These are phyloP conservation scores for Monilinia fructigena DNA, from an alignment of 2,329 filamentous ascomycete genomes.

Conservation along the genomic window DNA sequence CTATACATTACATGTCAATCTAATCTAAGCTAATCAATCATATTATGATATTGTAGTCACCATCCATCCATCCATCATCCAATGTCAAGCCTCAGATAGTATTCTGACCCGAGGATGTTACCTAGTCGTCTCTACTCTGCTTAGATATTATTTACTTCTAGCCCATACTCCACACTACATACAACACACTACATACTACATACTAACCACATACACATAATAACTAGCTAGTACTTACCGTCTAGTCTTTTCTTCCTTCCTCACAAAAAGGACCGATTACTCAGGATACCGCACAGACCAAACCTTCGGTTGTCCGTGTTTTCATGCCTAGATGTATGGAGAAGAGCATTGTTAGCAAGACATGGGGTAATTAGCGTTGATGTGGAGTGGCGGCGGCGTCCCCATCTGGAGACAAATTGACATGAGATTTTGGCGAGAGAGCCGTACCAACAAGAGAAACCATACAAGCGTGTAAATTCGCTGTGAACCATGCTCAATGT, in stretches of 20 bases:
- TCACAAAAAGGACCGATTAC: constrained; percentile 22
- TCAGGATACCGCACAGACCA: constrained; percentile 13
- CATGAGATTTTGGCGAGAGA: neutral
- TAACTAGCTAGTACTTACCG: neutral
- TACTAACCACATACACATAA: neutral
- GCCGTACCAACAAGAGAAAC: neutral
- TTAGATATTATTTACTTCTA: neutral
- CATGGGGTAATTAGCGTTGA: constrained; percentile 19
- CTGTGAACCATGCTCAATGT: neutral
- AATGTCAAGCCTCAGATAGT: neutral
- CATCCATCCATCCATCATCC: no score
- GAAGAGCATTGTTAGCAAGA: constrained; percentile 10
- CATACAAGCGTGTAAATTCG: constrained; percentile 2
- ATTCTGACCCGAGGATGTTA: neutral
- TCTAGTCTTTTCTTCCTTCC: constrained; percentile 1
- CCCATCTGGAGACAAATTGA: constrained; percentile 16
- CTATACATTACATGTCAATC: neutral
- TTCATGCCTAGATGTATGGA: constrained; percentile 2
- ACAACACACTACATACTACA: no score
- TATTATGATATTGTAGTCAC: neutral
- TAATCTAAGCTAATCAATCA: neutral
- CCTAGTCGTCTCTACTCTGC: neutral
- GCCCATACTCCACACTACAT: no score
- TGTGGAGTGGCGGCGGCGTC: constrained; percentile 14
- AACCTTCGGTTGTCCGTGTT: neutral